phyloP scores from a whole-genome alignment of 768 basidiomycete species.

The Boletus speciosus region DNA sequence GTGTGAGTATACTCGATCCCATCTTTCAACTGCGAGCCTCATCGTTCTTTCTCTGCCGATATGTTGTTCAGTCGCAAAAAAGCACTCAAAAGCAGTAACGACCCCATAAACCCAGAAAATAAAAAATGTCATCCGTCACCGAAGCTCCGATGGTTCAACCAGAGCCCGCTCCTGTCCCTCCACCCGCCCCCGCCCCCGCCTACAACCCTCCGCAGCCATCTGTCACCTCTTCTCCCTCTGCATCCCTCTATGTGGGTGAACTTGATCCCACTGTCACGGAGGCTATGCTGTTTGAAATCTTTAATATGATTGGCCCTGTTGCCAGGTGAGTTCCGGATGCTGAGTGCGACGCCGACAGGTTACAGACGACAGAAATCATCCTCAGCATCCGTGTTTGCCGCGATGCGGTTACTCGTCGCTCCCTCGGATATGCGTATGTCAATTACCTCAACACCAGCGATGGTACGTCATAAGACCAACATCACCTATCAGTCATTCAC shows the following conservation, averaged over 20 bases:
- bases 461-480: constrained; percentile 49
- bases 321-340: constrained; percentile 63
- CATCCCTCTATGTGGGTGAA: constrained; percentile 98
- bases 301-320: constrained; percentile 99
- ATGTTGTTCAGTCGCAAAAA: constrained; percentile 55
- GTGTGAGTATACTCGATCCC: constrained; percentile 43
- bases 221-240: constrained; percentile 70
- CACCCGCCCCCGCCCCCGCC: constrained; percentile 48
- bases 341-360: not conserved
- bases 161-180: constrained; percentile 44
- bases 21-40: constrained; percentile 13
- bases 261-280: constrained; percentile 97
- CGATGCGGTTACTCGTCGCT: constrained; percentile 99
- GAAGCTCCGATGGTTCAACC: constrained; percentile 53
- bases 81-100: constrained; percentile 89
- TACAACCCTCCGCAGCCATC: constrained; percentile 54
- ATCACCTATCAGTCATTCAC: not conserved
- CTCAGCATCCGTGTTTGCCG: constrained; percentile 96
- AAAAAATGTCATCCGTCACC: constrained; percentile 55
- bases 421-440: constrained; percentile 99
- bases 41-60: constrained; percentile 12
- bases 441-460: constrained; percentile 96
- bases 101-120: constrained; percentile 58
- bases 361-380: not conserved
- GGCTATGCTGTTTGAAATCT: constrained; percentile 99